These are phyloP conservation scores for Nothophoma quercina DNA, from an alignment of 2,329 filamentous ascomycete species.

Conservation along the genomic window DNA sequence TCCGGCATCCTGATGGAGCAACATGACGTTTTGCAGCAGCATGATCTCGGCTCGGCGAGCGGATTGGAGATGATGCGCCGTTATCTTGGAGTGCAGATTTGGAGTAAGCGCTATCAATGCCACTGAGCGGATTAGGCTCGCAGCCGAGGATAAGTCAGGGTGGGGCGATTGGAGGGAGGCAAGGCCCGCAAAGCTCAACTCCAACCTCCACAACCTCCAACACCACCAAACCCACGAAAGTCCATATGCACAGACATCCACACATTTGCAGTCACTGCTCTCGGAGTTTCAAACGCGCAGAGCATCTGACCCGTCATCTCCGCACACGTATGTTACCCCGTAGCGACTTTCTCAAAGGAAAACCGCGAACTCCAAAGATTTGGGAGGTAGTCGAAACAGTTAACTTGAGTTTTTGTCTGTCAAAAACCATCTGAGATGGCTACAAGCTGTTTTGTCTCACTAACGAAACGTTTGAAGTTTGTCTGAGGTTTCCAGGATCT, in stretches of 20 bases:
- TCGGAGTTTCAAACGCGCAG: conserved; percentile 39
- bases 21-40: conserved; percentile 4
- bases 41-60: background rate
- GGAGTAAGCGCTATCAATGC: conserved; percentile 10
- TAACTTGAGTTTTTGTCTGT: too few relatives aligned
- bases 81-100: conserved; percentile 11
- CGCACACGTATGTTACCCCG: conserved; percentile 38
- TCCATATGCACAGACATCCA: conserved; percentile 34
- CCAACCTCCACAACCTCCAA: conserved; percentile 25
- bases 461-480: too few relatives aligned
- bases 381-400: too few relatives aligned
- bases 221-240: too few relatives aligned
- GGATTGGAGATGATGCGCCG: conserved; percentile 1
- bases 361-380: too few relatives aligned
- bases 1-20: background rate
- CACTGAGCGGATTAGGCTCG: conserved; percentile 1
- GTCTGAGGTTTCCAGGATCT: too few relatives aligned
- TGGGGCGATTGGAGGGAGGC: background rate
- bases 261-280: conserved; percentile 40
- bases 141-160: background rate
- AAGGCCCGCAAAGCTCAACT: background rate
- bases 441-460: too few relatives aligned
- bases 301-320: conserved; percentile 41
- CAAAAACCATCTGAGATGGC: too few relatives aligned
- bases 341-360: too few relatives aligned